Percentiles rank a stretch among this genome's conserved stretches.
Evolutionary conservation across 352 stramenopile species (phyloP).

Genomic region (Pythium aquatile): DNA sequence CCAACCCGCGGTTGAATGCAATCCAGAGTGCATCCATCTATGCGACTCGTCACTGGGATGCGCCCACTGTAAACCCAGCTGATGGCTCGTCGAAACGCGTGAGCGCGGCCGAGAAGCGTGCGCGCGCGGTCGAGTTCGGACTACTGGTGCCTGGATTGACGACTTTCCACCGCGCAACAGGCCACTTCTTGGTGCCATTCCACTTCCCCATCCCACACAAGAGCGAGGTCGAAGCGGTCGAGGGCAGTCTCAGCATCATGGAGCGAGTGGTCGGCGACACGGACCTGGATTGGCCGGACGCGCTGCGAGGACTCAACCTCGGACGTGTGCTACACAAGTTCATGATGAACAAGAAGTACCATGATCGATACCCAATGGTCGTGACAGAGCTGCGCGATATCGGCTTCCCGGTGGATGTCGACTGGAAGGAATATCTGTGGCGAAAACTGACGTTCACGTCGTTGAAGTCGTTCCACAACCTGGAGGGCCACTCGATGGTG

Average conservation of each 20-base stretch:
- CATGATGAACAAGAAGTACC: slow-evolving; percentile 24
- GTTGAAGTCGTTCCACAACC: slow-evolving; percentile 31
- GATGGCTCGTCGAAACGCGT: not conserved
- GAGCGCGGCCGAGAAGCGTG: slow-evolving; percentile 5
- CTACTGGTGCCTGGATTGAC: slow-evolving; percentile 17
- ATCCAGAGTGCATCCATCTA: not conserved
- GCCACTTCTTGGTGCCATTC: slow-evolving; percentile 29
- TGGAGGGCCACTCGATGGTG: slow-evolving; percentile 38
- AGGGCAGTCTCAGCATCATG: not conserved
- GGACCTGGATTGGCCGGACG: slow-evolving; percentile 14
- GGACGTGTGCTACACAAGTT: slow-evolving; percentile 28
- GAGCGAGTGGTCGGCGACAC: slow-evolving; percentile 4
- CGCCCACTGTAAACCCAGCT: not conserved
- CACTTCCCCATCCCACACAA: slow-evolving; percentile 23
- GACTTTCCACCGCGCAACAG: slow-evolving; percentile 18
- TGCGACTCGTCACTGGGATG: not conserved
- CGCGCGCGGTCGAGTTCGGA: slow-evolving; percentile 10
- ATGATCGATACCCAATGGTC: slow-evolving; percentile 18
- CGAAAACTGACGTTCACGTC: slow-evolving; percentile 10
- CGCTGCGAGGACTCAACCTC: slow-evolving; percentile 20
- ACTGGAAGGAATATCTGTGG: slow-evolving; percentile 26
- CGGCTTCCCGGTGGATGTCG: slow-evolving; percentile 22
- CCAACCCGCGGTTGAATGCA: not conserved
- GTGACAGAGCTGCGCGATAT: slow-evolving; percentile 16
- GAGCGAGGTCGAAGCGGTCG: not conserved